These are phyloP conservation scores for Brassica incana DNA, from an alignment of 345 rosid genomes.

Conservation along the genomic window DNA sequence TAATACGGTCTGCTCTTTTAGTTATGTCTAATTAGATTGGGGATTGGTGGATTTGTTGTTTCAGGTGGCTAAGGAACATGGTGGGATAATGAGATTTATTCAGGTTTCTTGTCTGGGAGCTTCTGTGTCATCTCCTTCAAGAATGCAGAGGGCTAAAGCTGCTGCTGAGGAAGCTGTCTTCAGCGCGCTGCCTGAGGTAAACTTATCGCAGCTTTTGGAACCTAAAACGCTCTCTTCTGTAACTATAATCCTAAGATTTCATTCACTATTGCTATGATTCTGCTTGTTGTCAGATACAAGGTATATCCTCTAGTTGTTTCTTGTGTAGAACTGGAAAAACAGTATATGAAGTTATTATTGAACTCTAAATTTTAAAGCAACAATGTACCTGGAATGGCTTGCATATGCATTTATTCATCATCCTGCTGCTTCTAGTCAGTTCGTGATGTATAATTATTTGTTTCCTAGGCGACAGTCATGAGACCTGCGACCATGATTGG, in stretches of 20 bases:
- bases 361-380: constrained; percentile 3
- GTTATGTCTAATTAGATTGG: constrained; percentile 18
- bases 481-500: constrained; percentile 92
- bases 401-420: constrained; percentile 2
- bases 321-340: constrained; percentile 13
- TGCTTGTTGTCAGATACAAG: background rate
- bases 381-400: background rate
- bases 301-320: background rate
- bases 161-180: constrained; percentile 90
- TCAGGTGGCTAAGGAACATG: constrained; percentile 95
- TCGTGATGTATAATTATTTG: constrained; percentile 30
- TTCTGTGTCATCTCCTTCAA: constrained; percentile 79
- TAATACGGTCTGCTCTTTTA: constrained; percentile 8
- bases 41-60: constrained; percentile 25
- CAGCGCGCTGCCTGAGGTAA: constrained; percentile 79
- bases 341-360: background rate
- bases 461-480: constrained; percentile 86
- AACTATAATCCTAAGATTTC: background rate
- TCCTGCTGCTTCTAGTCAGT: constrained; percentile 16
- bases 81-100: constrained; percentile 93
- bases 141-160: constrained; percentile 79
- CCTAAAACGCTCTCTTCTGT: background rate
- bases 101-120: constrained; percentile 97
- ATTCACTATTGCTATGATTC: background rate
- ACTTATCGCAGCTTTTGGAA: background rate